Percentiles rank a stretch among this genome's conserved stretches.
Evolutionary conservation across 2,329 filamentous ascomycete genomes (phyloP).

Genomic region (Fusarium compactum): DNA sequence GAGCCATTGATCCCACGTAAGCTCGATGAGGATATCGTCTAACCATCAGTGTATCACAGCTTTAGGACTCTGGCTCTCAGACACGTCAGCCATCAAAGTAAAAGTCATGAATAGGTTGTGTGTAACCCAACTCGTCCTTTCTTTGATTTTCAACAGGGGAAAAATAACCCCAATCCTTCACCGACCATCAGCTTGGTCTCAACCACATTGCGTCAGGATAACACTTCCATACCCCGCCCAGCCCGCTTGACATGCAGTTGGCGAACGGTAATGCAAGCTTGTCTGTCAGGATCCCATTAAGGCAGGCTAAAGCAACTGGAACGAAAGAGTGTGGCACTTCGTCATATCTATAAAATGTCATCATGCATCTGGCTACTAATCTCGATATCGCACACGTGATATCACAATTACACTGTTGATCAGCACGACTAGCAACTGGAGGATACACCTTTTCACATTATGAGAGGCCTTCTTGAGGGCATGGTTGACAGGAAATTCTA

Average conservation of each 20-base stretch:
- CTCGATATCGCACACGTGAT: conserved; percentile 34
- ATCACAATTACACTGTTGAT: conserved; percentile 12
- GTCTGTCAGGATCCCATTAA: not conserved
- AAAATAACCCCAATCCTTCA: conserved; percentile 16
- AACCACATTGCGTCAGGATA: conserved; percentile 32
- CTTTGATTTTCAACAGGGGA: not conserved
- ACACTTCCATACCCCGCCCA: conserved; percentile 20
- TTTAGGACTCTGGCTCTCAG: conserved; percentile 11
- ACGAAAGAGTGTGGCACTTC: conserved; percentile 32
- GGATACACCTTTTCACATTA: conserved; percentile 3
- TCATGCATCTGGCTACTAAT: conserved; percentile 21
- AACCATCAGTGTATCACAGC: conserved; percentile 20
- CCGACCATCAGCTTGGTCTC: conserved; percentile 22
- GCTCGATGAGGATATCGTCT: conserved; percentile 23
- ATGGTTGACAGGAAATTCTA: not conserved
- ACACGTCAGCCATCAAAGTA: conserved; percentile 16
- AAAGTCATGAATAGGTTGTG: not conserved
- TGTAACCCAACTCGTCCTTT: conserved; percentile 9
- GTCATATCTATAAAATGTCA: conserved; percentile 35
- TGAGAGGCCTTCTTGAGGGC: conserved; percentile 5
- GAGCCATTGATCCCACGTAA: conserved; percentile 23
- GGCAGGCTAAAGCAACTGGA: conserved; percentile 28
- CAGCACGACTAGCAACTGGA: conserved; percentile 4
- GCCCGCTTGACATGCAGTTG: conserved; percentile 31
- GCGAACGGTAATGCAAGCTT: conserved; percentile 18